These are phyloP conservation scores for Trametes pubescens DNA, from an alignment of 1,284 basidiomycete genomes.

Conservation along the genomic window DNA sequence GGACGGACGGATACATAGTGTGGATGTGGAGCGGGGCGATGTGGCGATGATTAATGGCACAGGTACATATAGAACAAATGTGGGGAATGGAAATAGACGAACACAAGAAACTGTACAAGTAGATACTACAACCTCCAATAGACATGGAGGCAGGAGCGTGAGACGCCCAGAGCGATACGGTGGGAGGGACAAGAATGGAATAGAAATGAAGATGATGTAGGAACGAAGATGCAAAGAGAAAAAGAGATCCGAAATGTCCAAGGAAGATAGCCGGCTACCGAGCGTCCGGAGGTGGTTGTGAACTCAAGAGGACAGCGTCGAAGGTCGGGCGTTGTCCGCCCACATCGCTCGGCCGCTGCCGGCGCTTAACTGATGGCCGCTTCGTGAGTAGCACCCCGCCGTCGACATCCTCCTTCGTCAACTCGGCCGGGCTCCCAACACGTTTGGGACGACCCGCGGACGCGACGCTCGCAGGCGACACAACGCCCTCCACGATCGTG, in stretches of 20 bases:
- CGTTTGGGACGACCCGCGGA: constrained; percentile 62
- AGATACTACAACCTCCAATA: background rate
- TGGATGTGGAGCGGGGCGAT: background rate
- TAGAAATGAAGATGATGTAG: background rate
- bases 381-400: constrained; percentile 67
- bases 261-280: background rate
- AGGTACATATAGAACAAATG: constrained; percentile 15
- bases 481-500: constrained; percentile 26
- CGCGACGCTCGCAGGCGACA: constrained; percentile 24
- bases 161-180: background rate
- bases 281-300: background rate
- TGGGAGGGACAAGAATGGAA: background rate
- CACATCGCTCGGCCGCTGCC: constrained; percentile 40
- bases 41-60: constrained; percentile 5
- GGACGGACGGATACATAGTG: background rate
- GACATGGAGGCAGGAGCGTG: background rate
- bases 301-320: constrained; percentile 4
- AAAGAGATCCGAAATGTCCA: background rate
- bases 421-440: constrained; percentile 75
- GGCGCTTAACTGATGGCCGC: constrained; percentile 71
- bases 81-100: background rate
- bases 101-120: constrained; percentile 11
- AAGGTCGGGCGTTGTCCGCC: constrained; percentile 14
- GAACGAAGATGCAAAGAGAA: background rate
- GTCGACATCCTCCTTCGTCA: constrained; percentile 64